Percentiles rank a stretch among this genome's conserved stretches.
phyloP scores from a whole-genome alignment of 345 rosid species.

The Angophora floribunda region DNA sequence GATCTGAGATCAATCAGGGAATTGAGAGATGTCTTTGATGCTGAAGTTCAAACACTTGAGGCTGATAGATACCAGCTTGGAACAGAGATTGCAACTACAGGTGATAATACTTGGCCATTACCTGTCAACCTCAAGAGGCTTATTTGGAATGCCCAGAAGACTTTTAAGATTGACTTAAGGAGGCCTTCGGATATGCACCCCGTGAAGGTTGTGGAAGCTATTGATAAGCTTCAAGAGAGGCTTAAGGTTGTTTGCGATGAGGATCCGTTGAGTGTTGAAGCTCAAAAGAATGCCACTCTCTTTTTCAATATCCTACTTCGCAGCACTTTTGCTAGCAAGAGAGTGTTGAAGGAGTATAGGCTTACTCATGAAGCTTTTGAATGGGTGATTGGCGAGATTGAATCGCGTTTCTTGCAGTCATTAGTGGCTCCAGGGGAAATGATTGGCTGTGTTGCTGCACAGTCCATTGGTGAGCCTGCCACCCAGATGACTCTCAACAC shows the following conservation, averaged over 20 bases:
- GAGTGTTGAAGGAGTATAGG: constrained; percentile 92
- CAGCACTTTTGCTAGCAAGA: constrained; percentile 93
- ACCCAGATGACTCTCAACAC: constrained; percentile 98
- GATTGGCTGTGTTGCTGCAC: constrained; percentile 99
- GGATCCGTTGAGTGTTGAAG: constrained; percentile 86
- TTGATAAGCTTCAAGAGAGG: constrained; percentile 93
- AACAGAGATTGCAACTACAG: constrained; percentile 86
- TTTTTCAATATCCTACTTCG: constrained; percentile 91
- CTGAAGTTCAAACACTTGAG: constrained; percentile 86
- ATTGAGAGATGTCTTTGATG: constrained; percentile 84
- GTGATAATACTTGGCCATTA: constrained; percentile 85
- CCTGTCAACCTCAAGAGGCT: constrained; percentile 95
- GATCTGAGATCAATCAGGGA: constrained; percentile 84
- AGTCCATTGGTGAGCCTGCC: constrained; percentile 98
- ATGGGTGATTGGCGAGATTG: constrained; percentile 96
- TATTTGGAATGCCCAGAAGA: constrained; percentile 97
- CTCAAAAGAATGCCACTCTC: constrained; percentile 93
- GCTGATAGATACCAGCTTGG: constrained; percentile 86
- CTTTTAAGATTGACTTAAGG: constrained; percentile 72
- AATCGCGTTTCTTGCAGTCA: constrained; percentile 83
- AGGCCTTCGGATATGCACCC: constrained; percentile 89
- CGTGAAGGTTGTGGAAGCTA: constrained; percentile 89
- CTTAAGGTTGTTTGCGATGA: constrained; percentile 89
- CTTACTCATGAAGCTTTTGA: constrained; percentile 95
- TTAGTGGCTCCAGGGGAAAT: constrained; percentile 94